phyloP scores from a whole-genome alignment of 305 asterid species.

The Rubia occidens region DNA sequence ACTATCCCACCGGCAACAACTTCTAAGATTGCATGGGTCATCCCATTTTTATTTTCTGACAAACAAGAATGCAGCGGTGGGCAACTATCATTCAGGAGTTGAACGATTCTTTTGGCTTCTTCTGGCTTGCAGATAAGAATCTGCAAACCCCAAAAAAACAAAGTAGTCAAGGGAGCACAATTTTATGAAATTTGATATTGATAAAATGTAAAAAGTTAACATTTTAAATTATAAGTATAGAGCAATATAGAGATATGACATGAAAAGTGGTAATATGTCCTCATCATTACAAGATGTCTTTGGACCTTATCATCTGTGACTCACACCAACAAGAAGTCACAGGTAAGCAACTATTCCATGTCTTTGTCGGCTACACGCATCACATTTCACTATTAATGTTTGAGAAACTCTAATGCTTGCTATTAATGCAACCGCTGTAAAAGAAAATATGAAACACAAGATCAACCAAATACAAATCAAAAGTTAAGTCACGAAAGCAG shows the following conservation, averaged over 20 bases:
- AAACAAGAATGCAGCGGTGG: constrained; percentile 92
- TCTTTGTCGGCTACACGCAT: too few species aligned
- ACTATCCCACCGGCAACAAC: constrained; percentile 99
- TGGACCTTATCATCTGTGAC: neutral
- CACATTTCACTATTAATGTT: too few species aligned
- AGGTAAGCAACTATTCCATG: neutral
- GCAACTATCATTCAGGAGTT: constrained; percentile 74
- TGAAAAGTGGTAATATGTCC: neutral
- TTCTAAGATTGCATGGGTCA: constrained; percentile 98
- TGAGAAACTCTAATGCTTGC: too few species aligned
- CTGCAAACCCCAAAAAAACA: constrained; percentile 33
- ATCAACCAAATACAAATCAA: too few species aligned
- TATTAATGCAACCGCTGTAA: neutral
- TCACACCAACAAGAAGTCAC: neutral
- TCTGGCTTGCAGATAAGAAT: constrained; percentile 90
- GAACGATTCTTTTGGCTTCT: constrained; percentile 65
- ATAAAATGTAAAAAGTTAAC: neutral
- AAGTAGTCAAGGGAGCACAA: constrained; percentile 3
- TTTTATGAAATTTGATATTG: neutral
- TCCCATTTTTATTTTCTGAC: constrained; percentile 97
- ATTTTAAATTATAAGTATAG: neutral
- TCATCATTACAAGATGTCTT: neutral
- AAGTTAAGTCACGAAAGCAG: too few species aligned
- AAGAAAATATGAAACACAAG: neutral
- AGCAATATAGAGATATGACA: neutral